phyloP scores from a whole-genome alignment of 805 yeast species.

The Cyberlindnera sargentensis region DNA sequence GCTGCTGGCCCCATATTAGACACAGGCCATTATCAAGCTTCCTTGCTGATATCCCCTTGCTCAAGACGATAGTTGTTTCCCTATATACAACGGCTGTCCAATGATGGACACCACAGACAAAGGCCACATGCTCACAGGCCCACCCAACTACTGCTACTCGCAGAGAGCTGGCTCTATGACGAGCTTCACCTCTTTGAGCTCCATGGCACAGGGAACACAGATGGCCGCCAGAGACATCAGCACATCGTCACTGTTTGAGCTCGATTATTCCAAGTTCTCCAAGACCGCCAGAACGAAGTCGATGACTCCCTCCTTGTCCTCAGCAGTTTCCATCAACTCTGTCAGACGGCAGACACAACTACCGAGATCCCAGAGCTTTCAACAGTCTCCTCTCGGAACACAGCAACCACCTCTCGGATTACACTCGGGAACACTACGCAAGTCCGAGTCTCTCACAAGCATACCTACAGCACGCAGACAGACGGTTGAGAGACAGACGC shows the following conservation, averaged over 20 bases:
- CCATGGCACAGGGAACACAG: conserved; percentile 4
- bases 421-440: conserved; percentile 1
- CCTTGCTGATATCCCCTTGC: too few relatives aligned
- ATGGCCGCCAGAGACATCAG: conserved; percentile 17
- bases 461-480: conserved; percentile 3
- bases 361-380: conserved; percentile 8
- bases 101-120: too few relatives aligned
- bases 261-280: conserved; percentile 16
- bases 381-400: background rate
- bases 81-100: too few relatives aligned
- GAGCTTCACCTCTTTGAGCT: conserved; percentile 15
- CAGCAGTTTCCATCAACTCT: background rate
- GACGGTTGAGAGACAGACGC: conserved; percentile 6
- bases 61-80: too few relatives aligned
- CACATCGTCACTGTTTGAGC: conserved; percentile 16
- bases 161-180: conserved; percentile 14
- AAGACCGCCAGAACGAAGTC: conserved; percentile 10
- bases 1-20: too few relatives aligned
- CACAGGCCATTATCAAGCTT: too few relatives aligned
- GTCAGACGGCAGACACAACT: background rate
- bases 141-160: background rate
- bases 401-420: too few relatives aligned
- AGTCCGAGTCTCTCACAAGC: conserved; percentile 1
- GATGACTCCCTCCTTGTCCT: background rate
- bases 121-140: too few relatives aligned